Percentiles rank a stretch among this genome's conserved stretches.
phyloP scores from a whole-genome alignment of 1,284 basidiomycete genomes.

The Gomphus bonarii region DNA sequence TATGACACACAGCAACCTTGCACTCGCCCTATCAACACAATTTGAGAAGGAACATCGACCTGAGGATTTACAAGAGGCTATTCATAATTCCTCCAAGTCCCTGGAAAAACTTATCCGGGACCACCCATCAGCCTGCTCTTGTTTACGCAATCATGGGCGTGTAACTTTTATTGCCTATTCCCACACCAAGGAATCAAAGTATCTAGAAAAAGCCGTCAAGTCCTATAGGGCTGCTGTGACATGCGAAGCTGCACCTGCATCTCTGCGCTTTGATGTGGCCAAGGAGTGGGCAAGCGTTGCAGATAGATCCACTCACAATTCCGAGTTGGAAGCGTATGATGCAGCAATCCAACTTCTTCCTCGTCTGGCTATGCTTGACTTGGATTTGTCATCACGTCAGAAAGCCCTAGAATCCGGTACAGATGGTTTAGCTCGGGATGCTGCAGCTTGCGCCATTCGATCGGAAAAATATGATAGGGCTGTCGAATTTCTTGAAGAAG shows the following conservation, averaged over 20 bases:
- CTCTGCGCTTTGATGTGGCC: not conserved
- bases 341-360: not conserved
- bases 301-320: not conserved
- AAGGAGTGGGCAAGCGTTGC: not conserved
- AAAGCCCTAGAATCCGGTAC: conserved; percentile 13
- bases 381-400: not conserved
- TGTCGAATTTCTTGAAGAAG: conserved; percentile 26
- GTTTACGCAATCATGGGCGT: not conserved
- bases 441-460: conserved; percentile 26
- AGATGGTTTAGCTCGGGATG: conserved; percentile 20
- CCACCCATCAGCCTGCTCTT: not conserved
- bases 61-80: too few species aligned
- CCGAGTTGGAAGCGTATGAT: not conserved
- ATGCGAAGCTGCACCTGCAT: not conserved
- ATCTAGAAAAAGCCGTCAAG: not conserved
- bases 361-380: not conserved
- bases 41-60: too few species aligned
- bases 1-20: too few species aligned
- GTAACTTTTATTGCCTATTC: not conserved
- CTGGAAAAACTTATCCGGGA: not conserved
- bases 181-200: not conserved
- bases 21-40: too few species aligned
- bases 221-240: not conserved
- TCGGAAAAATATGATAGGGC: conserved; percentile 22
- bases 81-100: too few species aligned